phyloP scores from a whole-genome alignment of 2,329 filamentous ascomycete genomes.

The Alternaria ventricosa region DNA sequence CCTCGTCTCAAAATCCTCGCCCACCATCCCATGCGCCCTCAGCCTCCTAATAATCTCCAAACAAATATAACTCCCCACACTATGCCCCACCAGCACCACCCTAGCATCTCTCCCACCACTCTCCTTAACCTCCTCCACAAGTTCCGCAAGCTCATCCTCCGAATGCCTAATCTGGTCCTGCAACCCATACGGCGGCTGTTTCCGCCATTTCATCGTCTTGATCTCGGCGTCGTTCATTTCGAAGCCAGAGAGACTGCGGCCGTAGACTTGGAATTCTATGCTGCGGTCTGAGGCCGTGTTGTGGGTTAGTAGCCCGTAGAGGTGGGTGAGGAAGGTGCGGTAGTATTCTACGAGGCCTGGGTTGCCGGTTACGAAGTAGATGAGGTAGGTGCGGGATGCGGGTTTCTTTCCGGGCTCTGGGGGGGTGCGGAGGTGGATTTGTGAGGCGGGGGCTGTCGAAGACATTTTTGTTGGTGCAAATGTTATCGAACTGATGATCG shows the following conservation, averaged over 20 bases:
- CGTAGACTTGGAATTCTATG: constrained; percentile 48
- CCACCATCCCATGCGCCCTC: constrained; percentile 32
- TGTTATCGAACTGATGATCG: too few species aligned
- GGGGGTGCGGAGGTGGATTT: constrained; percentile 33
- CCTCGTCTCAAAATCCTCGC: constrained; percentile 28
- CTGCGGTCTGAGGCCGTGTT: constrained; percentile 21
- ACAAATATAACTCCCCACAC: constrained; percentile 55
- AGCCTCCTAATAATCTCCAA: constrained; percentile 51
- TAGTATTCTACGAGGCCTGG: constrained; percentile 80
- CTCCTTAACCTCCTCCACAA: constrained; percentile 42
- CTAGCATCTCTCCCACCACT: constrained; percentile 36
- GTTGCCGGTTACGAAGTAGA: constrained; percentile 79
- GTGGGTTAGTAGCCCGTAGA: constrained; percentile 62
- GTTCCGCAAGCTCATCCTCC: constrained; percentile 50
- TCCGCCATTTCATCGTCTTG: constrained; percentile 29
- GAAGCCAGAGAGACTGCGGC: constrained; percentile 53
- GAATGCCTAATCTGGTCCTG: constrained; percentile 60
- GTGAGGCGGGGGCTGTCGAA: constrained; percentile 20
- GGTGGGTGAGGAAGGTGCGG: constrained; percentile 65
- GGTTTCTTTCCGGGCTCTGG: constrained; percentile 27
- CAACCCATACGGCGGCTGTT: constrained; percentile 50
- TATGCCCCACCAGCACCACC: constrained; percentile 54
- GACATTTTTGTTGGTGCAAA: too few species aligned
- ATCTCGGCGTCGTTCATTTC: constrained; percentile 38
- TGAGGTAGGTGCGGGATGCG: constrained; percentile 52